Evolutionary conservation across 495 filamentous ascomycete genomes (phyloP).

Genomic region (Hyphodiscus hymeniophilus): DNA sequence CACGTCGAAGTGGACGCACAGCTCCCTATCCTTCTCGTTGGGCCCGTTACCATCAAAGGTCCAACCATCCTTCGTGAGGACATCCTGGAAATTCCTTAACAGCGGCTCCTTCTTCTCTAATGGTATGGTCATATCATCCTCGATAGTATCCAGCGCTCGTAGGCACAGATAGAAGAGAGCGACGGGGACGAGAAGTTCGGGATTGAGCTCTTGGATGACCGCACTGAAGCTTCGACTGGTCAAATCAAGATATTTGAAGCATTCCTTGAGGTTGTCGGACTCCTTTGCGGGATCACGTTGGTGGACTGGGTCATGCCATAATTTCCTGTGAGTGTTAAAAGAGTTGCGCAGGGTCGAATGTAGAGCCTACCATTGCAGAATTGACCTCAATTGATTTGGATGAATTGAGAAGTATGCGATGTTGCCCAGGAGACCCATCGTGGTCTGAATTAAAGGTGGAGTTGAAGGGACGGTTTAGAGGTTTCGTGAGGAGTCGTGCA

Average conservation of each 20-base stretch:
- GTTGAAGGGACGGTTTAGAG: not conserved
- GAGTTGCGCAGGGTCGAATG: not conserved
- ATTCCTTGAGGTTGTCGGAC: slow-evolving; percentile 59
- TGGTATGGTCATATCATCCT: slow-evolving; percentile 94
- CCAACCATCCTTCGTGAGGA: slow-evolving; percentile 80
- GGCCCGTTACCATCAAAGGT: slow-evolving; percentile 77
- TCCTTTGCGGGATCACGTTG: slow-evolving; percentile 72
- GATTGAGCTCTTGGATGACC: slow-evolving; percentile 92
- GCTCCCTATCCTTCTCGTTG: slow-evolving; percentile 86
- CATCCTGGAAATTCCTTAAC: slow-evolving; percentile 69
- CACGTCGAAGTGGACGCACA: slow-evolving; percentile 85
- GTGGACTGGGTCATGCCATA: slow-evolving; percentile 93
- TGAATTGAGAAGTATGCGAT: slow-evolving; percentile 72
- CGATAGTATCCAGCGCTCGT: slow-evolving; percentile 88
- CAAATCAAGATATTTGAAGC: slow-evolving; percentile 77
- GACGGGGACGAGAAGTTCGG: slow-evolving; percentile 83
- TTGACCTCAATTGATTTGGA: slow-evolving; percentile 67
- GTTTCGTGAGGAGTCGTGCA: not conserved
- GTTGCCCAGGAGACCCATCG: slow-evolving; percentile 39
- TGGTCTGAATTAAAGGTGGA: slow-evolving; percentile 11
- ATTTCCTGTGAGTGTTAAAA: slow-evolving; percentile 58
- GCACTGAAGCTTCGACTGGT: slow-evolving; percentile 90
- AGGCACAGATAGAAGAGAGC: slow-evolving; percentile 90
- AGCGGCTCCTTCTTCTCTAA: slow-evolving; percentile 77
- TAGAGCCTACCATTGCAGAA: slow-evolving; percentile 77